Evolutionary conservation across 139 green algal genomes (phyloP).

Genomic region (Zygnema cylindricum): DNA sequence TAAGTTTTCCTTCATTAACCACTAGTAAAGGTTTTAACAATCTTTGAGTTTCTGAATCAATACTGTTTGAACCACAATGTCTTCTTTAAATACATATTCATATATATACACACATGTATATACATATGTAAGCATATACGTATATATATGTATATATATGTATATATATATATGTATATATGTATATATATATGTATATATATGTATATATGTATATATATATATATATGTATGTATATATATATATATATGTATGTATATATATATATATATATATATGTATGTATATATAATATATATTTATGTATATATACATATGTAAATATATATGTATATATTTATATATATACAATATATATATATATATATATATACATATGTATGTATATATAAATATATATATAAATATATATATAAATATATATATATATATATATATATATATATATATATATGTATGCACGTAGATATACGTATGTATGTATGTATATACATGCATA

Average conservation of each 20-base stretch:
- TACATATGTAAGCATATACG: background rate
- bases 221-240: background rate
- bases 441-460: background rate
- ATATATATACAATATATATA: too few relatives aligned
- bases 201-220: background rate
- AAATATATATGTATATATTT: too few relatives aligned
- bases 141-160: background rate
- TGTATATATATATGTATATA: background rate
- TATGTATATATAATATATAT: too few relatives aligned
- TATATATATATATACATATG: background rate
- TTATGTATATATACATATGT: background rate
- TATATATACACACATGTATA: background rate
- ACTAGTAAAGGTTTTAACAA: too few relatives aligned
- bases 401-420: background rate
- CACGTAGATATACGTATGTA: too few relatives aligned
- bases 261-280: too few relatives aligned
- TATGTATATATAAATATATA: background rate
- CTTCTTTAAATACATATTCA: conserved; percentile 5
- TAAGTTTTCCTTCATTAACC: too few relatives aligned
- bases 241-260: too few relatives aligned
- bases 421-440: background rate
- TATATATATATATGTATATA: background rate
- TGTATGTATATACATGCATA: background rate
- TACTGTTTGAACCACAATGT: too few relatives aligned
- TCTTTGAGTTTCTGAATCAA: too few relatives aligned